Evolutionary conservation across 164 flowering plant genomes (phyloP).

Genomic region (Vitis labrusca): DNA sequence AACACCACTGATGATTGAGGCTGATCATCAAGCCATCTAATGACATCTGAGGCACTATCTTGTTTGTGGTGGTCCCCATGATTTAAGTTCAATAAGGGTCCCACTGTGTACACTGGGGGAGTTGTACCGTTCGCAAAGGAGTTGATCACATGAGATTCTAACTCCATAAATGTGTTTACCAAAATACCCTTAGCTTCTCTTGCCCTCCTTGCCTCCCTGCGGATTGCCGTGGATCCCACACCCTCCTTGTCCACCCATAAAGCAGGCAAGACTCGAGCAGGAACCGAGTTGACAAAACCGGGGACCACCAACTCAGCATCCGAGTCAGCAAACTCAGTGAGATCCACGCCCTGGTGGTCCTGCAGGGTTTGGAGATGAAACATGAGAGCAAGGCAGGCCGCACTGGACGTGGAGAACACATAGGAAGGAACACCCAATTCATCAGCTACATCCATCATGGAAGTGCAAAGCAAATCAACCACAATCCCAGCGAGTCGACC

Average conservation of each 20-base stretch:
- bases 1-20: not conserved
- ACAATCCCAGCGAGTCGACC: not conserved
- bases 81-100: not conserved
- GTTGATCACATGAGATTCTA: not conserved
- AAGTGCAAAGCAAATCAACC: not conserved
- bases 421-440: slow-evolving; percentile 4
- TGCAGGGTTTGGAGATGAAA: not conserved
- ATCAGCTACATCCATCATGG: not conserved
- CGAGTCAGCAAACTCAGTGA: not conserved
- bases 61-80: not conserved
- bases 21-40: not conserved
- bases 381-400: slow-evolving; percentile 2
- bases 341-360: not conserved
- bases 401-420: slow-evolving; percentile 4
- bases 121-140: not conserved
- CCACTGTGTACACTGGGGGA: not conserved
- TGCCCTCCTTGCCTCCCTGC: not conserved
- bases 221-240: no score
- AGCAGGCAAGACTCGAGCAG: not conserved
- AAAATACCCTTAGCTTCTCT: not conserved
- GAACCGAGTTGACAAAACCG: no score
- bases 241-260: not conserved
- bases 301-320: no score
- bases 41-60: not conserved
- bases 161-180: no score